Conservation (phyloP, 116 monocot species). For the Zostera marina region DNA sequence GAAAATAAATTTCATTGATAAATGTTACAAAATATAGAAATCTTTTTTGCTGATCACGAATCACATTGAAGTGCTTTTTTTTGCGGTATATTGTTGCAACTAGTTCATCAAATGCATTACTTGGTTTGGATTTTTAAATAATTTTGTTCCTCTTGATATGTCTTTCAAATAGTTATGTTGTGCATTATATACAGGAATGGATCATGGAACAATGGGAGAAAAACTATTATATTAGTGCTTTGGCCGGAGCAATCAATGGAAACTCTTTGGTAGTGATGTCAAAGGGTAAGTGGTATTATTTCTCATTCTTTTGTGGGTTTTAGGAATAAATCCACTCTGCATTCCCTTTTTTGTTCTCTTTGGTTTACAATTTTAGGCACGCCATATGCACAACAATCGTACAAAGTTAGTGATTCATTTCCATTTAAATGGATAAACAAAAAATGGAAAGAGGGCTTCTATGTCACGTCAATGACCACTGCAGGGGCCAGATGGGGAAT, state of each 20-base stretch:
- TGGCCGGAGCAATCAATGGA: conserved; percentile 81
- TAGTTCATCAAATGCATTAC: not conserved
- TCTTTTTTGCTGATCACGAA: too few relatives aligned
- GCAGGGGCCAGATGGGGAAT: conserved; percentile 67
- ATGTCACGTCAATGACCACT: conserved; percentile 83
- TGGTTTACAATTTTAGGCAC: conserved; percentile 27
- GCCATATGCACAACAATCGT: conserved; percentile 73
- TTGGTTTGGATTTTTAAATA: not conserved
- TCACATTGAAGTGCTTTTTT: not conserved
- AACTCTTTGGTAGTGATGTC: conserved; percentile 95
- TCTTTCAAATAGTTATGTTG: not conserved
- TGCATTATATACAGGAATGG: conserved; percentile 59
- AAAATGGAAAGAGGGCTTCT: conserved; percentile 83
- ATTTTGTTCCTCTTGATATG: not conserved
- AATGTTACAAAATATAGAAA: not conserved
- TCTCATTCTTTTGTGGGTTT: not conserved
- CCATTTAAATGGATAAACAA: conserved; percentile 98
- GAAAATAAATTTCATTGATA: not conserved
- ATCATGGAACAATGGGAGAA: conserved; percentile 99
- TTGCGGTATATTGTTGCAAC: not conserved
- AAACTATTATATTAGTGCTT: conserved; percentile 88
- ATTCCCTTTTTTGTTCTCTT: not conserved
- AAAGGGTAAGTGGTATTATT: conserved; percentile 19
- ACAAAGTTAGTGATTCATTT: conserved; percentile 86
- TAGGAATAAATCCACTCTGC: not conserved